Conservation (phyloP, 2,329 filamentous ascomycete genomes). For the Cladosporium velox region DNA sequence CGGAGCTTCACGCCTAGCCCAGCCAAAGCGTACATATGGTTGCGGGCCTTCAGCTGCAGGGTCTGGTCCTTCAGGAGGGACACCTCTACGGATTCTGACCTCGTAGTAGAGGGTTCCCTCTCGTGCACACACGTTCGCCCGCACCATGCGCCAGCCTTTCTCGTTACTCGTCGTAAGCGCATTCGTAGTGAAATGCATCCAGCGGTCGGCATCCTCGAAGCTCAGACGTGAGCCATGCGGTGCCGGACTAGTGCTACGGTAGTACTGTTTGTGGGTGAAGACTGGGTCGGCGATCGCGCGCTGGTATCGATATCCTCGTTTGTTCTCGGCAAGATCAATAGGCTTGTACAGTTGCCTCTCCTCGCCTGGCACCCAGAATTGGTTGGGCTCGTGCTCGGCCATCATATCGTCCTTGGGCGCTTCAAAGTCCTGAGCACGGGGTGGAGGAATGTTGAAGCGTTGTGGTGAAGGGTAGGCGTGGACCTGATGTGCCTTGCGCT, state of each 20-base stretch:
- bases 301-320: constrained; percentile 78
- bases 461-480: constrained; percentile 48
- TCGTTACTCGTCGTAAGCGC: constrained; percentile 81
- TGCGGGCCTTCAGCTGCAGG: constrained; percentile 49
- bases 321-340: constrained; percentile 61
- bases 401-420: constrained; percentile 51
- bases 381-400: constrained; percentile 48
- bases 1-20: constrained; percentile 76
- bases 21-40: constrained; percentile 76
- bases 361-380: constrained; percentile 46
- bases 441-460: constrained; percentile 53
- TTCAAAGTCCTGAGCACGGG: constrained; percentile 51
- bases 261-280: constrained; percentile 85
- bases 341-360: constrained; percentile 50
- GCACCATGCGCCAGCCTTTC: constrained; percentile 88
- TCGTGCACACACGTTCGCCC: constrained; percentile 85
- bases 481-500: constrained; percentile 42
- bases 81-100: constrained; percentile 81
- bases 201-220: constrained; percentile 86
- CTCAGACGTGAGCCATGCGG: constrained; percentile 84
- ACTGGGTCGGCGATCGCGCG: constrained; percentile 86
- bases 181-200: constrained; percentile 73
- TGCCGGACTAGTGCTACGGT: constrained; percentile 81
- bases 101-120: constrained; percentile 95
- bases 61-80: constrained; percentile 52